Evolutionary conservation across 345 rosid species (phyloP), one percentile per base, ranked within the genome.

Genomic region (Citrus sp.): DNA sequence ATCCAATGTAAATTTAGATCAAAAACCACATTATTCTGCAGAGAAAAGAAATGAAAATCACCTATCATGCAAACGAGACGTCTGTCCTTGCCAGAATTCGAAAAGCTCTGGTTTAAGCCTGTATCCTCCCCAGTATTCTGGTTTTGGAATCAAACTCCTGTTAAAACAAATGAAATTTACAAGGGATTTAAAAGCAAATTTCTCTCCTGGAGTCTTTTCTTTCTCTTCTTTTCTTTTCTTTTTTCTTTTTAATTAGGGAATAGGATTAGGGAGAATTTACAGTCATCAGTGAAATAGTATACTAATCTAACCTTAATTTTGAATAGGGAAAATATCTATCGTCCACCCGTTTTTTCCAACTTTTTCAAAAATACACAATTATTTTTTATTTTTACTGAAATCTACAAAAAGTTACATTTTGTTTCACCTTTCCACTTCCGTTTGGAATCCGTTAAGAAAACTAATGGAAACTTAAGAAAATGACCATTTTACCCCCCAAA

Each of bases 21-120:
- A 74, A 22, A 67, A 32, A 19, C 60, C 61, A 30, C 32, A 74
- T 19, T 71, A 74, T 49, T 49, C 42, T 71, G 62, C 62, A 75
- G 2, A 75, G 73, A 18, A 76, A 68, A 37, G 22, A 35, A 40
- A 60, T 64, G 58, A 25, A 60, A 65, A 37, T 4, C 54, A 92
- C 95, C 97, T 90, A 83, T 90, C 98, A 73, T 92, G 97, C 78
- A 96, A 85, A 70, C 95, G 95, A 78, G 98, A 94, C 46, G 81
- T 79, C 72, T 96, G 97, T 62, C 99, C 99, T 79, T 92, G 97
- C 99, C 98, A 96, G 87, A 96, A 96, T 86, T 94, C 99, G 7
- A 92, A 85, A 76, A 81, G 86, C 67, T 90, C 90, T 25, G 98
- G 97, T 82, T 83, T 87, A 76, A 96, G 94, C 81, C 97, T 85